These are phyloP conservation scores for Begonia masoniana DNA, from an alignment of 306 rosid genomes.

Conservation along the genomic window DNA sequence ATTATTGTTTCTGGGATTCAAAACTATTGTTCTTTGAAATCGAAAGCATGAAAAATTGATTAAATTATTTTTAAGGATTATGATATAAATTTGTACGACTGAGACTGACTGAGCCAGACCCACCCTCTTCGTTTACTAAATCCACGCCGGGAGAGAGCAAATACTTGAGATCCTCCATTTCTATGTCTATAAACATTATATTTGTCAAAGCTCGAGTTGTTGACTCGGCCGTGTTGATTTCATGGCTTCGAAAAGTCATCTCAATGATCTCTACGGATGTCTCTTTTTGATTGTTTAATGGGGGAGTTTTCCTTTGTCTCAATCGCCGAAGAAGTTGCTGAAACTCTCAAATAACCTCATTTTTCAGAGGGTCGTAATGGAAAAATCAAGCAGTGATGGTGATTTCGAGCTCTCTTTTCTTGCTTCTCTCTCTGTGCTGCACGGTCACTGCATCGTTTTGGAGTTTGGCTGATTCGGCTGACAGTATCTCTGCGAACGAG, in stretches of 20 bases:
- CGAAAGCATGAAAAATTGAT: too few species aligned
- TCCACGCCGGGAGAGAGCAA: too few species aligned
- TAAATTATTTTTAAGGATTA: too few species aligned
- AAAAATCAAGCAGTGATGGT: slow-evolving; percentile 11
- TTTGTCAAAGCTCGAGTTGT: neutral
- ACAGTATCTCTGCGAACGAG: slow-evolving; percentile 20
- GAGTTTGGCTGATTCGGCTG: slow-evolving; percentile 7
- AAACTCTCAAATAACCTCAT: neutral
- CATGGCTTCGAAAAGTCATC: neutral
- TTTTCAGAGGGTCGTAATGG: neutral
- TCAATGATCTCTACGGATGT: too few species aligned
- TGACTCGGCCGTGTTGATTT: neutral
- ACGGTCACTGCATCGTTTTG: slow-evolving; percentile 10
- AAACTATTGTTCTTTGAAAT: too few species aligned
- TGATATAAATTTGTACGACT: too few species aligned
- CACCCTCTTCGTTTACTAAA: too few species aligned
- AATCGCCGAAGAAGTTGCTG: neutral
- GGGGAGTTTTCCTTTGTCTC: neutral
- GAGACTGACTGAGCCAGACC: too few species aligned
- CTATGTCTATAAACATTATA: too few species aligned
- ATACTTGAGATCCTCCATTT: too few species aligned
- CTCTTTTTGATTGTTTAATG: neutral
- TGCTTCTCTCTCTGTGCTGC: slow-evolving; percentile 15
- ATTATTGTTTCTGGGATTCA: too few species aligned
- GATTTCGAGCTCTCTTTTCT: slow-evolving; percentile 12